Base-by-base conservation (phyloP, 805 yeast genomes). In the Pichia heedii region DNA sequence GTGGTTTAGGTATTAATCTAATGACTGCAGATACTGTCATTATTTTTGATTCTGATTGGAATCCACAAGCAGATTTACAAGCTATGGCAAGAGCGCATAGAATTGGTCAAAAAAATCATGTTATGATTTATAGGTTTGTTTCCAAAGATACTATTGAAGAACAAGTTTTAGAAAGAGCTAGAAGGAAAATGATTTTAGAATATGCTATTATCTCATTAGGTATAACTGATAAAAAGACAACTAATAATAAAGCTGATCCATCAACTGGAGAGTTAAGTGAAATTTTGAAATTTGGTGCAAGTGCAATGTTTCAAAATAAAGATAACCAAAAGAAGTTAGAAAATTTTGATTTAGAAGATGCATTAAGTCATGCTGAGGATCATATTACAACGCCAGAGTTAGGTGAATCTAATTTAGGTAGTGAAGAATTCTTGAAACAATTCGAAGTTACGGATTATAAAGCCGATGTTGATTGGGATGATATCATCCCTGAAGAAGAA, bases 81-180 rank as follows among this genome's bases (percentile, higher is more conserved):
- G 98, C 98, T 1, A 93, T 93, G 98, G 98, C 98, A 0, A 79
- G 98, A 66, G 98, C 98, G 3, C 99, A 93, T 67, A 81, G 99
- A 70, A 93, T 93, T 60, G 99, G 99, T n/a, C 99, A 93, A 63
- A 93, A 89, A 65, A 88, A 86, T 55, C 98, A 93, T 65, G 99
- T 93, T 32, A 86, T 87, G 79, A 97, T 93, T 16, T 93, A 93
- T 61, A 72, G 99, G 59, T 85, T 93, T 67, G 97, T 93, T n/a
- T 83, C 96, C 46, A 93, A 93, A 56, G 98, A 93, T 56, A 93
- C 98, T 0, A 96, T 93, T 13, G 99, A 93, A 63, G 99, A 93
- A 63, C 96, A 93, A 60, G 95, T 93, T 47, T 69, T 93, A 52
- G 99, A 93, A 65, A 77, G 97, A 51, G 98, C 98, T 0, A 76